A percentile compares a stretch with the other conserved stretches of the same genome.
These are phyloP conservation scores for Pseudogymnoascus sp. DNA, from an alignment of 2,329 filamentous ascomycete species.

Conservation along the genomic window DNA sequence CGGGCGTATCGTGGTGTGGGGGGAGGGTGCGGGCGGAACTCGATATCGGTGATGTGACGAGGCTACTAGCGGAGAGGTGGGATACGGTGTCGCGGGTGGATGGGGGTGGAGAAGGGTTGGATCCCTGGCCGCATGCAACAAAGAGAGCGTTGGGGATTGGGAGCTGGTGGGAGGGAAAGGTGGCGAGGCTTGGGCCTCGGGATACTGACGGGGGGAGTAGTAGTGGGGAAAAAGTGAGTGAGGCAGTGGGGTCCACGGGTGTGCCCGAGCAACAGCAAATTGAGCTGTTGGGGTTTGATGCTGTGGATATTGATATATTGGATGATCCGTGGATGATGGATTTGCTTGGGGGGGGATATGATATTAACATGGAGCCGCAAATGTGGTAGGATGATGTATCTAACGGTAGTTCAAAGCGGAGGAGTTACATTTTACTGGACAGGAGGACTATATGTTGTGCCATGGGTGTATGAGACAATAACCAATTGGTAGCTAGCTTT, in stretches of 20 bases:
- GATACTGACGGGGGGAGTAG: background rate
- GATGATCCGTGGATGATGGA: constrained; percentile 3
- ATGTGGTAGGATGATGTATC: background rate
- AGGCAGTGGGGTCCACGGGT: background rate
- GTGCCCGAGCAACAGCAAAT: background rate
- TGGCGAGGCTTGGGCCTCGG: background rate
- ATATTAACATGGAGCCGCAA: background rate
- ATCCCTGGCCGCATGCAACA: background rate
- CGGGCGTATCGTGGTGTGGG: background rate
- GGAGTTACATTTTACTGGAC: background rate
- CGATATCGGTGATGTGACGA: background rate
- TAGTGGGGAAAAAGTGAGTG: background rate
- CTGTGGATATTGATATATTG: background rate
- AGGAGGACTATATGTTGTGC: background rate
- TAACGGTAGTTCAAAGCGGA: background rate
- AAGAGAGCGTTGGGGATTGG: background rate
- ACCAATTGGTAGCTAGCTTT: background rate
- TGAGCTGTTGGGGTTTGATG: background rate
- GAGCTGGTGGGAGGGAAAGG: background rate
- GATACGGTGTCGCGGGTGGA: background rate
- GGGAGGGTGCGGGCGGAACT: background rate
- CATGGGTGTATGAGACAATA: background rate
- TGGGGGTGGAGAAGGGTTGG: background rate
- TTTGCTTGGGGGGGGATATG: background rate
- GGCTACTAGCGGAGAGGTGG: background rate